Base-by-base conservation (phyloP, 2,329 filamentous ascomycete species). In the Botrytis fragariae region DNA sequence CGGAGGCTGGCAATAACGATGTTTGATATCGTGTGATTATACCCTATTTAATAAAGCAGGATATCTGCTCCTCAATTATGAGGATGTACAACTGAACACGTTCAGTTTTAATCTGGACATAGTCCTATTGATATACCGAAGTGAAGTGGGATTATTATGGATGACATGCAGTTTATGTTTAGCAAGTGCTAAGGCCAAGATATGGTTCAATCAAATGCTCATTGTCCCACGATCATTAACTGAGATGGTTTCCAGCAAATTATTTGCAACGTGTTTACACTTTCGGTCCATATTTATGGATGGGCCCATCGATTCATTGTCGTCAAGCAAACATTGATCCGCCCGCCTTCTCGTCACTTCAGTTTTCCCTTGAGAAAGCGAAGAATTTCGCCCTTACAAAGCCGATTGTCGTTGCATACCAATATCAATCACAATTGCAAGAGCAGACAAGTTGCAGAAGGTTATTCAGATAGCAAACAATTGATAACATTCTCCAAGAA, bases 1-100 rank as follows among this genome's bases (percentile, higher is more conserved):
- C 39, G 20, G 29, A 65, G 25, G 29, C 8, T 44, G 14, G 32
- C n/a, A 48, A 65, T 35, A 18, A 44, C 16, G n/a, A 18, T 20
- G 44, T 59, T 59, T 12, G 37, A 67, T 67, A 37, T 20, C n/a
- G 45, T 45, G 16, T 57, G 20, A 54, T 71, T 64, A 71, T 71
- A 65, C 44, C 69, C 59, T 29, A 51, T 39, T 39, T 51, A 51
- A 35, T 25, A 35, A n/a, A 39, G 22, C 25, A 71, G 32, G 10
- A 42, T 42, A 57, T 42, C 35, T 29, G 20, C 65, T 44, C 37
- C n/a, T 69, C 18, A 9, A 3, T 14, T 42, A 18, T n/a, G 14
- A 45, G 48, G n/a, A 69, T 69, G 10, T 69, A 69, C 7, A 42
- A 44, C 51, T 65, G 29, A 37, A 65, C 14, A 14, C 4, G 10